Percentiles rank a stretch among this genome's conserved stretches.
These are phyloP conservation scores for Gliomastix tumulicola DNA, from an alignment of 2,329 filamentous ascomycete genomes.

Conservation along the genomic window DNA sequence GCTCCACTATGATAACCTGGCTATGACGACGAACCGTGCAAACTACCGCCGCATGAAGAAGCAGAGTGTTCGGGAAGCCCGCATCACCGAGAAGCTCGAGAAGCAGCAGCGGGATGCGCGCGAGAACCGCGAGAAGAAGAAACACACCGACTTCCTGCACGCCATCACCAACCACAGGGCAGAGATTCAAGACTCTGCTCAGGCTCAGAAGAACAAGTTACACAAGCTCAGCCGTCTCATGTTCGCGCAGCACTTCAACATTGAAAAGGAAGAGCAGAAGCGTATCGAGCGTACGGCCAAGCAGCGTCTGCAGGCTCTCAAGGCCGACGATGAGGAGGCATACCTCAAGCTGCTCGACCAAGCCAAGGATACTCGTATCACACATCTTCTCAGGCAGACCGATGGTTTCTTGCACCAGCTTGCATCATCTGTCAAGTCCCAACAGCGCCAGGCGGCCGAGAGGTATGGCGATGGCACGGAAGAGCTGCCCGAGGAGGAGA, in stretches of 20 bases:
- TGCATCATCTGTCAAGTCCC: constrained; percentile 86
- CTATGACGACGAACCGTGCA: constrained; percentile 92
- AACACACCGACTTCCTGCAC: constrained; percentile 85
- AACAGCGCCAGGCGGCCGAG: constrained; percentile 78
- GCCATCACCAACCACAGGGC: constrained; percentile 77
- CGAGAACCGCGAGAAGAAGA: constrained; percentile 96
- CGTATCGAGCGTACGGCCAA: constrained; percentile 95
- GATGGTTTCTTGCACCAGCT: constrained; percentile 96
- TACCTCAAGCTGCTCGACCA: constrained; percentile 97
- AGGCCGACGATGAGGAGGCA: constrained; percentile 98
- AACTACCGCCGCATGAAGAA: constrained; percentile 95
- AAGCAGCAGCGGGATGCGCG: constrained; percentile 97
- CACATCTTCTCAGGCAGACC: constrained; percentile 91
- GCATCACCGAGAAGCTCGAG: constrained; percentile 97
- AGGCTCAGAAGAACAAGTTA: constrained; percentile 63
- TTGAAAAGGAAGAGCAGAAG: constrained; percentile 99
- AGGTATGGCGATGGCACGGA: constrained; percentile 62
- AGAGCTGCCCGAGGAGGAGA: constrained; percentile 52
- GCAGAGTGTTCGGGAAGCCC: constrained; percentile 87
- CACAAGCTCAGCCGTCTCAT: constrained; percentile 87
- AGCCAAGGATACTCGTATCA: constrained; percentile 98
- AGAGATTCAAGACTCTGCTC: constrained; percentile 65
- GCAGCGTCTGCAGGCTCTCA: constrained; percentile 97
- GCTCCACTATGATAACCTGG: constrained; percentile 91
- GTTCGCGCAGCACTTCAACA: constrained; percentile 84